A percentile compares a stretch with the other conserved stretches of the same genome.
phyloP scores from a whole-genome alignment of 345 rosid genomes.

The Syzygium aqueum region DNA sequence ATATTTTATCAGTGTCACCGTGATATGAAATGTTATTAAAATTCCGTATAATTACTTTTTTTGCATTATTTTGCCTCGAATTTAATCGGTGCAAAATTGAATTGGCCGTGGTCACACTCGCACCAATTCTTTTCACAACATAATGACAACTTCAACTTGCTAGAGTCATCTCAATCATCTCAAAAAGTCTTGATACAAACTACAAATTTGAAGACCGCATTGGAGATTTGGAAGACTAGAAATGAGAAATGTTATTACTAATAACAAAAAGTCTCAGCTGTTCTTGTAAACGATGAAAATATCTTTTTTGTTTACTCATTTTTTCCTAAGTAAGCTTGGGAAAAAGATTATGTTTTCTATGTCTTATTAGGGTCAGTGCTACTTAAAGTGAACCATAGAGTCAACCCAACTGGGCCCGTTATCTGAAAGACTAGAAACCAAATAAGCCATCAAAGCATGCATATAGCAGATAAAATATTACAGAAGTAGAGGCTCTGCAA shows the following conservation, averaged over 20 bases:
- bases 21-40: background rate
- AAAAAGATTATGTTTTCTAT: background rate
- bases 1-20: background rate
- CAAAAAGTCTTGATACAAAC: no score
- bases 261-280: background rate
- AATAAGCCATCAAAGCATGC: background rate
- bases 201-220: no score
- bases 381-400: background rate
- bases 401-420: background rate
- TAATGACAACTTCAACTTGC: background rate
- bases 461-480: background rate
- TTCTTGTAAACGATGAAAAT: background rate
- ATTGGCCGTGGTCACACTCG: background rate
- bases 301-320: background rate
- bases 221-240: background rate
- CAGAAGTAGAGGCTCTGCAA: background rate
- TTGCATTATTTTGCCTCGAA: background rate
- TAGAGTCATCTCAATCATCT: background rate
- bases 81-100: background rate
- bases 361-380: background rate
- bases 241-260: background rate
- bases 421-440: background rate
- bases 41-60: background rate
- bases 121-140: background rate
- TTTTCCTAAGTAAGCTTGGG: background rate